These are phyloP conservation scores for Aspergillus sparsus DNA, from an alignment of 495 filamentous ascomycete genomes.

Conservation along the genomic window DNA sequence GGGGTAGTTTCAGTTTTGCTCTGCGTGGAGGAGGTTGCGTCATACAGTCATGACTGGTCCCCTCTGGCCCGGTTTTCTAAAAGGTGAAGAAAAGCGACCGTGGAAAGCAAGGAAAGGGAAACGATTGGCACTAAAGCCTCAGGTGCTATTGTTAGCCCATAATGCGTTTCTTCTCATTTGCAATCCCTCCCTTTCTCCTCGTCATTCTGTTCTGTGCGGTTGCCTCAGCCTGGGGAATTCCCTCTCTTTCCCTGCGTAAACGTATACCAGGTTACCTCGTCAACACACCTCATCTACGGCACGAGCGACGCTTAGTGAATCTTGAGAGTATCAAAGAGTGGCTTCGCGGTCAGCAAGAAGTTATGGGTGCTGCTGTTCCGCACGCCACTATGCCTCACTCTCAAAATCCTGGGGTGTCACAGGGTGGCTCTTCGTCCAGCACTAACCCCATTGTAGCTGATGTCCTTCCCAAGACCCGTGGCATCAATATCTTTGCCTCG, in stretches of 20 bases:
- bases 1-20: neutral
- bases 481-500: conserved; percentile 85
- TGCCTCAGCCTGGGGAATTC: conserved; percentile 16
- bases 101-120: neutral
- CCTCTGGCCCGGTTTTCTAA: neutral
- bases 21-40: conserved; percentile 12
- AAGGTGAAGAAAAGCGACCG: neutral
- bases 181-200: conserved; percentile 14
- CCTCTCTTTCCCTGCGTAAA: conserved; percentile 22
- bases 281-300: conserved; percentile 18
- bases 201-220: conserved; percentile 17
- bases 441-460: conserved; percentile 69
- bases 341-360: conserved; percentile 35
- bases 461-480: conserved; percentile 77
- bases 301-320: conserved; percentile 16
- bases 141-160: conserved; percentile 5
- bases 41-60: conserved; percentile 9
- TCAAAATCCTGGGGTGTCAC: conserved; percentile 19
- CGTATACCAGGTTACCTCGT: conserved; percentile 22
- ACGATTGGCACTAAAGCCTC: conserved; percentile 4
- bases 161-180: conserved; percentile 11
- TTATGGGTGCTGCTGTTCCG: conserved; percentile 32
- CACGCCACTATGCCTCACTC: conserved; percentile 44
- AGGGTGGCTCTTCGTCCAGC: conserved; percentile 16
- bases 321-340: conserved; percentile 21